Evolutionary conservation across 345 rosid species (phyloP), one percentile per base, ranked within the genome.

Genomic region (Leavenworthia alabamica): DNA sequence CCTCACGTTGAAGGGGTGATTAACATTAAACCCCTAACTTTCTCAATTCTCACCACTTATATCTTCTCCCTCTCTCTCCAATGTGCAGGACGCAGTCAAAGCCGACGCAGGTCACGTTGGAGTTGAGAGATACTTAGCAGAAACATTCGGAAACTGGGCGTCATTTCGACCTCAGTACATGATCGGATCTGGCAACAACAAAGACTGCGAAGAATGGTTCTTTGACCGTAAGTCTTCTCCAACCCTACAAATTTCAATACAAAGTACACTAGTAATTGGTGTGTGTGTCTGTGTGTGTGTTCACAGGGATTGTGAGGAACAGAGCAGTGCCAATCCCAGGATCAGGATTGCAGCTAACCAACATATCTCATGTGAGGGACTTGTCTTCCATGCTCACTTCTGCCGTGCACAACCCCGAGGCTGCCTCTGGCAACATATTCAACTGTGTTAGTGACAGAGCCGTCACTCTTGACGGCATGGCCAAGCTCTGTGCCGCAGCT

Each of bases 171-270:
- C 97, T 4, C 99, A 87, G 54, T 89, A 93, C 78, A 86, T 93
- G 90, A 87, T 84, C 36, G 97, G 99, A 54, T 93, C 99, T 1
- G 97, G 99, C 33, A 89, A 89, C 85, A 93, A 87, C 81, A 93
- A 93, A 76, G 99, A 93, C 56, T 89, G 96, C 24, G 99, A 93
- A 65, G 99, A 93, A 76, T 93, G 99, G 99, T 93, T 93, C 81
- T 93, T 93, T 19, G 97, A 93, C 57, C 73, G 97, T 89, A 80
- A 71, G 68, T 60, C 5, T 26, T 26, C 49, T 26, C 5, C 1
- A 45, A 12, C 49, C 16, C 16, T 20, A 17, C 27, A 5, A 2
- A 46, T 11, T 33, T 33, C n/a, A 4, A 31, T n/a, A 42, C 10
- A 46, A 7, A 11, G 55, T 36, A 16, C 3, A 31, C 5, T 48